These are phyloP conservation scores for Geotrichum citri-aurantii DNA, from an alignment of 1,139 yeast genomes.

Conservation along the genomic window DNA sequence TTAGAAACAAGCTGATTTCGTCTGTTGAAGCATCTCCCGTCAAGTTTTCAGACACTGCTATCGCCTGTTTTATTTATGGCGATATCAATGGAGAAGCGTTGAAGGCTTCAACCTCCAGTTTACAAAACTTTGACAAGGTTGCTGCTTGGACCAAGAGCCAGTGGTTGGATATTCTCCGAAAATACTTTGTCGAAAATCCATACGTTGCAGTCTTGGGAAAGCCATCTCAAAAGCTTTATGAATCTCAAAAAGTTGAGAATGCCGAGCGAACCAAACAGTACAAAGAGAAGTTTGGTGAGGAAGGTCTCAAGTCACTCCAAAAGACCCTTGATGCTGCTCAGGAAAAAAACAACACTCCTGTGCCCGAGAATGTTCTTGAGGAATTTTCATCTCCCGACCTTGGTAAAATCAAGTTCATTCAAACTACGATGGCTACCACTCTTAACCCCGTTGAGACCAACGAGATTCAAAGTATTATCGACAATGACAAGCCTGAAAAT, in stretches of 20 bases:
- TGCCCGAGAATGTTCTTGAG: constrained; percentile 62
- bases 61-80: constrained; percentile 78
- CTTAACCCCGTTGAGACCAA: constrained; percentile 37
- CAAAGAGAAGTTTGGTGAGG: constrained; percentile 49
- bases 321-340: constrained; percentile 56
- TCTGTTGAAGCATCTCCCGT: constrained; percentile 63
- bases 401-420: constrained; percentile 62
- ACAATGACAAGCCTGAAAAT: constrained; percentile 40
- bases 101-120: constrained; percentile 46
- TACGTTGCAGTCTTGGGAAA: constrained; percentile 67
- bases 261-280: constrained; percentile 48
- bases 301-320: constrained; percentile 53
- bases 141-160: constrained; percentile 55
- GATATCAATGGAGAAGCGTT: constrained; percentile 54
- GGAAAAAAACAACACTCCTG: constrained; percentile 59
- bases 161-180: constrained; percentile 57
- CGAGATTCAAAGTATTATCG: constrained; percentile 30
- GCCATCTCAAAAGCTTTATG: constrained; percentile 66
- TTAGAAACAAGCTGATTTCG: constrained; percentile 56
- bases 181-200: constrained; percentile 56
- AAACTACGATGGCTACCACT: constrained; percentile 56
- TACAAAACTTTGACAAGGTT: constrained; percentile 57
- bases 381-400: constrained; percentile 71
- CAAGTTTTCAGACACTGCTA: constrained; percentile 59
- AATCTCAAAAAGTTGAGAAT: constrained; percentile 46